A percentile compares a stretch with the other conserved stretches of the same genome.
These are phyloP conservation scores for Colletotrichum godetiae DNA, from an alignment of 2,329 filamentous ascomycete species.

Conservation along the genomic window DNA sequence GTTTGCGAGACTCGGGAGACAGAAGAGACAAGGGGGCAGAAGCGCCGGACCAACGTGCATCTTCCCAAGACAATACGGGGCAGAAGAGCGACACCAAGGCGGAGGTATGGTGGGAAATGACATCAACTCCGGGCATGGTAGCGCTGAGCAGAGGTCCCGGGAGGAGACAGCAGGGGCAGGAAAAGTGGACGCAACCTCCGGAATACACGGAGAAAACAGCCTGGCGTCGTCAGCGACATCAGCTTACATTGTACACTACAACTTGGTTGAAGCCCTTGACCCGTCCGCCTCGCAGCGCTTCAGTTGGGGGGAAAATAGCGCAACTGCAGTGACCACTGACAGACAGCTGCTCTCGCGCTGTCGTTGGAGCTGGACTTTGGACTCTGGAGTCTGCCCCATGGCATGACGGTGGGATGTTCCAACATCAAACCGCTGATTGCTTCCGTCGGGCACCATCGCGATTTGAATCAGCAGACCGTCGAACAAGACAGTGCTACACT, in stretches of 20 bases:
- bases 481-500: background rate
- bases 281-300: background rate
- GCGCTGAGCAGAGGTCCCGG: slow-evolving; percentile 26
- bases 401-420: slow-evolving; percentile 6
- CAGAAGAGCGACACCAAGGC: slow-evolving; percentile 22
- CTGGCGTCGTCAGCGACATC: slow-evolving; percentile 31
- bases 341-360: background rate
- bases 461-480: background rate
- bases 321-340: slow-evolving; percentile 1
- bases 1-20: background rate
- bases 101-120: slow-evolving; percentile 34
- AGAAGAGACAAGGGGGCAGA: background rate
- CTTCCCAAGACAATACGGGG: slow-evolving; percentile 25
- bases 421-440: background rate
- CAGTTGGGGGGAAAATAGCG: slow-evolving; percentile 19
- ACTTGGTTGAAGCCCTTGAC: background rate
- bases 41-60: slow-evolving; percentile 15
- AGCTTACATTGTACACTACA: slow-evolving; percentile 4
- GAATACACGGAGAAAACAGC: slow-evolving; percentile 24
- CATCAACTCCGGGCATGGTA: slow-evolving; percentile 30
- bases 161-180: slow-evolving; percentile 24
- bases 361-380: background rate
- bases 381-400: background rate
- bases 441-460: background rate
- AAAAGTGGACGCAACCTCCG: slow-evolving; percentile 28